Percentiles rank a stretch among this genome's conserved stretches.
phyloP scores from a whole-genome alignment of 2,329 filamentous ascomycete species.

The Botrytis sinoallii region DNA sequence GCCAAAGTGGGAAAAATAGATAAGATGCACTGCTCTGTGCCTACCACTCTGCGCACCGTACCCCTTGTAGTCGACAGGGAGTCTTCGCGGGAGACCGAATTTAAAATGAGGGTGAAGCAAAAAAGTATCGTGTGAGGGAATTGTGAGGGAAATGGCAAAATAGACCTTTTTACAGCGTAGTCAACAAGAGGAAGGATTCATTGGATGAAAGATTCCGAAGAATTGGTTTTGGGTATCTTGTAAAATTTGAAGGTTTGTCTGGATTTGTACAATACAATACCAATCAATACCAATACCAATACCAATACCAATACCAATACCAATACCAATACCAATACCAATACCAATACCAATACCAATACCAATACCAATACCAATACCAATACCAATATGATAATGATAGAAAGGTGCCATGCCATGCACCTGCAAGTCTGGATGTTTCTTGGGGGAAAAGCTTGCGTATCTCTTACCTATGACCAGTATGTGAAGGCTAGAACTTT shows the following conservation, averaged over 20 bases:
- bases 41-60: neutral
- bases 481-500: neutral
- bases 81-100: neutral
- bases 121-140: neutral
- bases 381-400: neutral
- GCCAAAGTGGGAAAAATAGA: neutral
- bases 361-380: neutral
- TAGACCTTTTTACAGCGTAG: neutral
- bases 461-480: neutral
- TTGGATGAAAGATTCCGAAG: conserved; percentile 2
- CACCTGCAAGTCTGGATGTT: neutral
- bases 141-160: neutral
- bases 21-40: conserved; percentile 2
- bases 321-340: neutral
- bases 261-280: neutral
- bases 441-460: neutral
- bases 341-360: neutral
- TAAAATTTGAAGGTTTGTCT: neutral
- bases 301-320: neutral
- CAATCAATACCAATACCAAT: neutral
- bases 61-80: neutral
- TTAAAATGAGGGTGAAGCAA: conserved; percentile 12
- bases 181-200: neutral
- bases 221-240: neutral
- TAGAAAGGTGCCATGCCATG: neutral